These are phyloP conservation scores for Rubroboletus satanas DNA, from an alignment of 768 basidiomycete species.

Conservation along the genomic window DNA sequence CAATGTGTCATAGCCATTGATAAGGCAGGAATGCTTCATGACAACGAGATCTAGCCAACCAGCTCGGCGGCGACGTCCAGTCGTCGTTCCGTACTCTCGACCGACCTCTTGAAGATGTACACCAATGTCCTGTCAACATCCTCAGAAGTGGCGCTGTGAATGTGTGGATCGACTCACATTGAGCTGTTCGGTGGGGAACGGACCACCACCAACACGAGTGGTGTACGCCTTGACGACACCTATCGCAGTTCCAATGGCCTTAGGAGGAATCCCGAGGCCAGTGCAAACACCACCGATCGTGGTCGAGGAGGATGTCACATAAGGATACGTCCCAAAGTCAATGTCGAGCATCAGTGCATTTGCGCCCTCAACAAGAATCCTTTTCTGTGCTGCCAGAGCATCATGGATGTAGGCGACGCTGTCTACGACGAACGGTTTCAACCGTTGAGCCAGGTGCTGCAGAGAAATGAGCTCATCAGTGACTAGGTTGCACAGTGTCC, in stretches of 20 bases:
- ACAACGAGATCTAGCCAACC: slow-evolving; percentile 98
- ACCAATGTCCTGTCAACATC: slow-evolving; percentile 59
- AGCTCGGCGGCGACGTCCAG: slow-evolving; percentile 87
- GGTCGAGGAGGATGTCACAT: slow-evolving; percentile 92
- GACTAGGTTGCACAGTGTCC: background rate
- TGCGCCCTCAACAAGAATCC: slow-evolving; percentile 91
- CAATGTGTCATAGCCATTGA: slow-evolving; percentile 92
- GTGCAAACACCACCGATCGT: slow-evolving; percentile 95
- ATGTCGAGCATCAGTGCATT: slow-evolving; percentile 98
- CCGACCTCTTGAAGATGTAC: slow-evolving; percentile 92
- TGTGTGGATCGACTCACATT: slow-evolving; percentile 51
- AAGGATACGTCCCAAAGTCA: slow-evolving; percentile 98
- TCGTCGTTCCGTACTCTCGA: slow-evolving; percentile 86
- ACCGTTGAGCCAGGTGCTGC: slow-evolving; percentile 76
- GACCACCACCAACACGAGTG: slow-evolving; percentile 96
- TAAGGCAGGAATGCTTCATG: slow-evolving; percentile 83
- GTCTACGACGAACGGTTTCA: slow-evolving; percentile 88
- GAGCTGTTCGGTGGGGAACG: slow-evolving; percentile 95
- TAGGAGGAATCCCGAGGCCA: slow-evolving; percentile 94
- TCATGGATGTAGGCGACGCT: slow-evolving; percentile 81
- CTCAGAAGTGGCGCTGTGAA: background rate
- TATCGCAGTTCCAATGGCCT: slow-evolving; percentile 77
- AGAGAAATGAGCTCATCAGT: background rate
- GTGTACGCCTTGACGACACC: slow-evolving; percentile 99
- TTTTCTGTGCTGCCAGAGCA: slow-evolving; percentile 71